Percentiles rank a stretch among this genome's conserved stretches.
These are phyloP conservation scores for Pythium inflatum DNA, from an alignment of 352 stramenopile species.

Conservation along the genomic window DNA sequence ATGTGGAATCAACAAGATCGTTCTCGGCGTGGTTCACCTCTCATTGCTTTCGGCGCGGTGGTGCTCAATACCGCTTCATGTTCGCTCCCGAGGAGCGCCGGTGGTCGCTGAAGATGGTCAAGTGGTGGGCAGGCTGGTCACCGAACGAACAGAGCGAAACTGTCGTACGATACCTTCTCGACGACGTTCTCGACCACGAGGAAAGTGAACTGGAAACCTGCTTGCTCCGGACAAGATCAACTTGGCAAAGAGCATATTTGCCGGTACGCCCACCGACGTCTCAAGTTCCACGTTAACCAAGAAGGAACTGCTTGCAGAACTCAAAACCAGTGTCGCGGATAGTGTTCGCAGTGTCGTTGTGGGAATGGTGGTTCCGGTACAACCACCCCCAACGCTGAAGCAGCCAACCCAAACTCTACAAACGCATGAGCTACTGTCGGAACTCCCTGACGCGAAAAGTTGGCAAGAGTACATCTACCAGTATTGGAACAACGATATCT, in stretches of 20 bases:
- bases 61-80: conserved; percentile 33
- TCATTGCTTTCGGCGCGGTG: conserved; percentile 9
- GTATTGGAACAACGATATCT: not conserved
- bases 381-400: not conserved
- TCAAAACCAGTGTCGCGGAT: not conserved
- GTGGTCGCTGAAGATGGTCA: conserved; percentile 29
- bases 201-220: conserved; percentile 16
- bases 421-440: not conserved
- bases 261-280: not conserved
- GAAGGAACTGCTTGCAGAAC: not conserved
- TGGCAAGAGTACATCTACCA: conserved; percentile 3
- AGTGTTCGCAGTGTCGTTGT: not conserved
- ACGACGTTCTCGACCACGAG: conserved; percentile 23
- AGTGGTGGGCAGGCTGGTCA: too few species aligned
- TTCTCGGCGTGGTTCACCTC: conserved; percentile 14
- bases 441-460: not conserved
- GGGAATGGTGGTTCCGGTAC: not conserved
- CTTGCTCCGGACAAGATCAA: conserved; percentile 17
- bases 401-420: not conserved
- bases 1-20: not conserved
- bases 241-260: conserved; percentile 8
- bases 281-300: not conserved
- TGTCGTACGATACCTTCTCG: conserved; percentile 11
- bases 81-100: conserved; percentile 23
- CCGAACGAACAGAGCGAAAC: too few species aligned